A percentile compares a stretch with the other conserved stretches of the same genome.
These are phyloP conservation scores for Colletotrichum lupini DNA, from an alignment of 2,329 filamentous ascomycete species.

Conservation along the genomic window DNA sequence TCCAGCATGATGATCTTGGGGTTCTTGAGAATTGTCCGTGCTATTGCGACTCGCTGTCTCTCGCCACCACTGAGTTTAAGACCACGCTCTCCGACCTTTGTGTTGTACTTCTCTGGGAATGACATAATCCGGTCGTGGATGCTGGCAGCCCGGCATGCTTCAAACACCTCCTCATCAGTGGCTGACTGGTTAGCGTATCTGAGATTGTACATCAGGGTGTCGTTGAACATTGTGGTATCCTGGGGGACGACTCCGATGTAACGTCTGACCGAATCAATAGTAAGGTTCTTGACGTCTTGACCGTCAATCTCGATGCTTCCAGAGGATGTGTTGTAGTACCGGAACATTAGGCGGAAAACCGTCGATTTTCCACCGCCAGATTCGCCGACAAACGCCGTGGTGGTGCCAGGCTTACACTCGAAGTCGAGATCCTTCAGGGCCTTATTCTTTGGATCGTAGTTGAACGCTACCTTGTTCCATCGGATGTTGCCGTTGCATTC, in stretches of 20 bases:
- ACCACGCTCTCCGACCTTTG: constrained; percentile 91
- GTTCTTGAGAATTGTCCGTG: constrained; percentile 91
- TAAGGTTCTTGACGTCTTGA: constrained; percentile 84
- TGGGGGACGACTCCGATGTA: constrained; percentile 97
- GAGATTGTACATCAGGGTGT: constrained; percentile 94
- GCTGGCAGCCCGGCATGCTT: constrained; percentile 85
- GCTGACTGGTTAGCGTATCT: constrained; percentile 87
- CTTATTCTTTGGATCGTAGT: constrained; percentile 87
- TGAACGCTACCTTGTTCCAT: constrained; percentile 90
- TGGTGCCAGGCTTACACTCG: constrained; percentile 87
- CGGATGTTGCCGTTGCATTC: constrained; percentile 83
- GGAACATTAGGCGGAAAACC: constrained; percentile 93
- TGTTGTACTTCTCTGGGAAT: constrained; percentile 89
- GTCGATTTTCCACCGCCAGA: constrained; percentile 98
- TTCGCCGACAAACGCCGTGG: constrained; percentile 94
- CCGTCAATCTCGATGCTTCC: constrained; percentile 89
- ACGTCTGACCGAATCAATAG: constrained; percentile 90
- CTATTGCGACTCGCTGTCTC: constrained; percentile 93
- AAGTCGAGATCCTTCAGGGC: constrained; percentile 88
- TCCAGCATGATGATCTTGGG: constrained; percentile 93
- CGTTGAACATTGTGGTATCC: constrained; percentile 95
- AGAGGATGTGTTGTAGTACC: constrained; percentile 88
- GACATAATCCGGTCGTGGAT: constrained; percentile 93
- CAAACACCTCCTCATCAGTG: constrained; percentile 83
- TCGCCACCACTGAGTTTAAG: constrained; percentile 89